Base-by-base conservation (phyloP, 1,284 basidiomycete genomes). In the Baeospora myosura region DNA sequence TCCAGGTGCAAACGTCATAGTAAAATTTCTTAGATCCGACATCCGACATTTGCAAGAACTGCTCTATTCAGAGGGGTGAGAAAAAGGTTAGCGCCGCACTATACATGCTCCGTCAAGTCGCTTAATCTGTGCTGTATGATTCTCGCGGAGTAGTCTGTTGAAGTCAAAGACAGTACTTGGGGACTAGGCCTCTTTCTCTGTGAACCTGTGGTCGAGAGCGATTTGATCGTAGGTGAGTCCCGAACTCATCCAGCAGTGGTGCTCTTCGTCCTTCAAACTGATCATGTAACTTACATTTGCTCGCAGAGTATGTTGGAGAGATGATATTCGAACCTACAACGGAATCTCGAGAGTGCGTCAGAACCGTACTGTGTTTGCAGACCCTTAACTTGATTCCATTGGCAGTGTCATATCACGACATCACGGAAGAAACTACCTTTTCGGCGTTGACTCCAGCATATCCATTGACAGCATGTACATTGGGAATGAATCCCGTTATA, bases 401-500 rank as follows among this genome's bases (percentile, higher is more conserved):
- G 34, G 8, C 31, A 70, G 65, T n/a, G 44, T 52, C 21, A 39
- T 69, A 14, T 54, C 64, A 11, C 48, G 32, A 3, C 65, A 74
- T 38, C 61, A 67, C 16, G 52, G 59, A 3, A 65, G 79, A 40
- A 76, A 72, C 42, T 84, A 85, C 47, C 58, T 74, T 4, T 85
- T 81, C 42, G 57, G 56, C 10, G 54, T 81, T n/a, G 69, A 74
- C 41, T 29, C 51, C 0, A 51, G 52, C 0, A 45, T 68, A 16
- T 56, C 65, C 2, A 52, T 81, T 5, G 81, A 85, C 53, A 63
- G 73, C 34, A 58, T 65, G 2, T 65, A 60, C 25, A 63, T 63
- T 0, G 81, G 80, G 2, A 81, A 82, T 42, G 61, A 66, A 16
- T 66, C 76, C 4, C 63, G 78, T 18, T 83, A 73, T 49, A 69